A percentile compares a stretch with the other conserved stretches of the same genome.
Conservation (phyloP, 1,139 yeast species). For the Hansenula lynferdii region DNA sequence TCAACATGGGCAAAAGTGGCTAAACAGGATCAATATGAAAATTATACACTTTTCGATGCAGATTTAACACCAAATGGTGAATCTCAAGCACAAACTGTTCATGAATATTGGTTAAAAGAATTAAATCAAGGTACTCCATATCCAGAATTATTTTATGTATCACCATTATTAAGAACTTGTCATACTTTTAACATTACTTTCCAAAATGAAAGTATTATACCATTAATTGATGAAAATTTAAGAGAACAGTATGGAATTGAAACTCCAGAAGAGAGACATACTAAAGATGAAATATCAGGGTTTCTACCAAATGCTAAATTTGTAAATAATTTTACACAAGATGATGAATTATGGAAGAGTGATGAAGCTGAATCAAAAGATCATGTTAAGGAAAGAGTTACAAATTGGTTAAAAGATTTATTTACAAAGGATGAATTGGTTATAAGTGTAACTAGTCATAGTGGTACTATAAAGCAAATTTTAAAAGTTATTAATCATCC, state of each 20-base stretch:
- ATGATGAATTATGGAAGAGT: constrained; percentile 39
- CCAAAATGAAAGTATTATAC: constrained; percentile 7
- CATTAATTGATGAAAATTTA: constrained; percentile 40
- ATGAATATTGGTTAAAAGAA: constrained; percentile 21
- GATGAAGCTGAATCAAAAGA: constrained; percentile 40
- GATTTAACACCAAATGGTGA: constrained; percentile 49
- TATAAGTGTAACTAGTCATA: constrained; percentile 56
- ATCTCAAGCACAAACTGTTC: constrained; percentile 33
- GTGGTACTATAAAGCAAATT: constrained; percentile 54
- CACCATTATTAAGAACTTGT: constrained; percentile 55
- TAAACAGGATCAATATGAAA: constrained; percentile 40
- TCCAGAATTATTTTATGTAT: constrained; percentile 47
- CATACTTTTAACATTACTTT: constrained; percentile 44
- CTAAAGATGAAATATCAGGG: constrained; percentile 36
- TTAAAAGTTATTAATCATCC: constrained; percentile 50
- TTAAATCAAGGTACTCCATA: constrained; percentile 42
- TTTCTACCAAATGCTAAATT: constrained; percentile 32
- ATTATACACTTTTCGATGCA: constrained; percentile 18
- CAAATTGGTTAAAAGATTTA: constrained; percentile 44
- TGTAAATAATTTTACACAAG: constrained; percentile 43
- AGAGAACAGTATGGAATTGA: constrained; percentile 62
- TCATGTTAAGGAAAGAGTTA: constrained; percentile 47
- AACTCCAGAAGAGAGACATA: constrained; percentile 52
- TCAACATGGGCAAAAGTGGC: constrained; percentile 38
- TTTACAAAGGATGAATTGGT: constrained; percentile 38